Base-by-base conservation (phyloP, 2,329 filamentous ascomycete genomes). In the Phialophora expanda region DNA sequence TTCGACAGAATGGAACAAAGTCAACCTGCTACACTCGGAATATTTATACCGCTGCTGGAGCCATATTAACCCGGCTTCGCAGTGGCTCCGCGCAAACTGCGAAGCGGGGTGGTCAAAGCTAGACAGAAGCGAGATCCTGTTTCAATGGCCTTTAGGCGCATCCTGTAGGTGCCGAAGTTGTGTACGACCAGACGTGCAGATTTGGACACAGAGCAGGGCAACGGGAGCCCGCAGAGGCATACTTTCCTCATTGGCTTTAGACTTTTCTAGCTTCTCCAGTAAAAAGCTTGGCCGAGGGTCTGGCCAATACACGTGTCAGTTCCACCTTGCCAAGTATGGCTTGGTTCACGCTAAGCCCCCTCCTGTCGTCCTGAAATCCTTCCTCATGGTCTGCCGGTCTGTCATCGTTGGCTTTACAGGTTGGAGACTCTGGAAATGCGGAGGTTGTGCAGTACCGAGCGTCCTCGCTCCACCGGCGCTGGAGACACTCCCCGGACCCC, bases 41-140 rank as follows among this genome's bases (percentile, higher is more conserved):
- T 1, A 28, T 58, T 58, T 58, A 50, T 58, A 48, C 41, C 24
- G 17, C 5, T 20, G 26, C 50, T 32, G 8, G 30, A 17, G 6
- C 14, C 24, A 20, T 32, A 24, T n/a, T 22, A 38, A 9, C 56
- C 56, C 56, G 11, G 34, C 22, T 44, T 48, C 44, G 24, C 38
- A 28, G 56, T 48, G n/a, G 24, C 24, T 46, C 17, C 6, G 24
- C 34, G 14, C 14, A 14, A 41, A 17, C 34, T 32, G 22, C 14
- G 24, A 48, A n/a, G 56, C 56, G 38, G 56, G 24, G 56, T 58
- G 38, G n/a, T n/a, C n/a, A n/a, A 22, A 17, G 26, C 38, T 20
- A 30, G 41, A 28, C 41, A 50, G 41, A 26, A 48, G 41, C 56
- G 28, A 30, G 3, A 41, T 17, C 4, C 4, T 17, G 34, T 17